Percentiles rank a stretch among this genome's conserved stretches.
Evolutionary conservation across 2,329 filamentous ascomycete species (phyloP).

Genomic region (Cytospora piceae): DNA sequence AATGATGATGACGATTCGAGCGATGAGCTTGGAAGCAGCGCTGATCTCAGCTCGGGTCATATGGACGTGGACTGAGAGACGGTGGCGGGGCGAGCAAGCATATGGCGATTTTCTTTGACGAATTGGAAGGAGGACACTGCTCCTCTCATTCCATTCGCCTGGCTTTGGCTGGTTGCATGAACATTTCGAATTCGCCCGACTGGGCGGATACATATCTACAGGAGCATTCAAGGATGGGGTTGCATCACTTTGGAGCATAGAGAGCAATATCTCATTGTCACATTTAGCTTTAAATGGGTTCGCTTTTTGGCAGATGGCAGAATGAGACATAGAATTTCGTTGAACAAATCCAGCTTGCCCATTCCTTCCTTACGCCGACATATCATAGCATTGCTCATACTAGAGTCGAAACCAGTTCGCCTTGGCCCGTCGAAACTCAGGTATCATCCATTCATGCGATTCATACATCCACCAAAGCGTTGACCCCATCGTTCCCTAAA

Average conservation of each 20-base stretch:
- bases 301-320: neutral
- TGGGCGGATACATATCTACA: neutral
- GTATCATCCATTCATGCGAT: neutral
- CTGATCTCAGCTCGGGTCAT: neutral
- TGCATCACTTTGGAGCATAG: neutral
- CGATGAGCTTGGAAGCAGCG: constrained; percentile 19
- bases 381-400: neutral
- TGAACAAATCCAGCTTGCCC: neutral
- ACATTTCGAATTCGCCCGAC: neutral
- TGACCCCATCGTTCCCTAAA: neutral
- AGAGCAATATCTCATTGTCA: neutral
- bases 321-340: neutral
- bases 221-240: neutral
- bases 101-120: neutral
- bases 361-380: too few relatives aligned
- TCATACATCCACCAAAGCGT: neutral
- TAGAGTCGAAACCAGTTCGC: neutral
- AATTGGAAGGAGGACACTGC: neutral
- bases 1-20: constrained; percentile 19
- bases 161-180: neutral
- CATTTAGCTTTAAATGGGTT: constrained; percentile 4
- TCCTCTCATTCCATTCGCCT: neutral
- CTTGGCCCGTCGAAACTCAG: neutral
- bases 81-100: too few relatives aligned
- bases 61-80: constrained; percentile 7